phyloP scores from a whole-genome alignment of 2,329 filamentous ascomycete genomes.

The Ustulina deusta region DNA sequence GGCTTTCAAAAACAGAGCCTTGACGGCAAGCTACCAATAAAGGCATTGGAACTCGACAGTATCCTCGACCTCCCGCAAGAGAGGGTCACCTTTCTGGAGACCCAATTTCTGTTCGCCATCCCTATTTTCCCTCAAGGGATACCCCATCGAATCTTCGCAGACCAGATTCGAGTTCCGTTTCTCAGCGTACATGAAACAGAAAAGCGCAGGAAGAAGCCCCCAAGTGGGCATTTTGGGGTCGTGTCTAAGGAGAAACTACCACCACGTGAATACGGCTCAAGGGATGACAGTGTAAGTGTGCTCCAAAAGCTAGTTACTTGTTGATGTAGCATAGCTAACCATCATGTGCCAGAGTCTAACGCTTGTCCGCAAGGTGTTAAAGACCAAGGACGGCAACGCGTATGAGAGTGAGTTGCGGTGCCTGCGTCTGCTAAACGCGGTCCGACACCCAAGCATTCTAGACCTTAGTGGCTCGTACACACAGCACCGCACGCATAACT shows the following conservation, averaged over 20 bases:
- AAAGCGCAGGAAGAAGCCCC: background rate
- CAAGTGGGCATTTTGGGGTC: background rate
- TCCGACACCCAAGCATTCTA: background rate
- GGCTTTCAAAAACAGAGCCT: background rate
- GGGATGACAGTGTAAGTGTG: background rate
- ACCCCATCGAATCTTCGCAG: background rate
- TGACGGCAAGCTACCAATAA: background rate
- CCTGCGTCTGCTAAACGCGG: background rate
- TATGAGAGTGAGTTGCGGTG: conserved; percentile 3
- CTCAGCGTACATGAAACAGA: background rate
- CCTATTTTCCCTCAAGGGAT: conserved; percentile 1
- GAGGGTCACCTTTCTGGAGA: background rate
- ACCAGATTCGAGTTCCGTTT: background rate
- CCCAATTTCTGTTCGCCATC: background rate
- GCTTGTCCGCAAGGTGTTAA: background rate
- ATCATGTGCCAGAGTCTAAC: background rate
- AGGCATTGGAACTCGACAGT: background rate
- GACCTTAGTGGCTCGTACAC: background rate
- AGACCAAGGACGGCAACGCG: background rate
- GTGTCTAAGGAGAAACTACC: background rate
- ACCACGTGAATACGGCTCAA: background rate
- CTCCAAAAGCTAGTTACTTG: background rate
- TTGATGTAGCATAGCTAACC: background rate
- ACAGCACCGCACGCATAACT: background rate
- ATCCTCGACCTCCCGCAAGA: background rate